Evolutionary conservation across 805 yeast genomes (phyloP).

Genomic region (Isabelozyma rhagii): DNA sequence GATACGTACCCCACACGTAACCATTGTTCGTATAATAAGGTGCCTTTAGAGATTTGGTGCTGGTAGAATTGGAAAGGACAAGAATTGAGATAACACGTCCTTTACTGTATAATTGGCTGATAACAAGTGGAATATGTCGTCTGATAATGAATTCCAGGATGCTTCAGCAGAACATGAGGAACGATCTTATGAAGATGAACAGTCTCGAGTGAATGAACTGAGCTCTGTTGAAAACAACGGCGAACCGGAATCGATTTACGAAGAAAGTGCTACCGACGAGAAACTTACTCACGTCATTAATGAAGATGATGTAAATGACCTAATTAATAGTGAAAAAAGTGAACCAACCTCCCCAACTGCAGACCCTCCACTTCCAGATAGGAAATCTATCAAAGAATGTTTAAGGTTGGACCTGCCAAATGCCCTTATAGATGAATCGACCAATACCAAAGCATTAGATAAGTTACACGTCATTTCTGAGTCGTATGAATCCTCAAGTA

Average conservation of each 20-base stretch:
- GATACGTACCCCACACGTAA: no score
- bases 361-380: constrained; percentile 30
- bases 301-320: not conserved
- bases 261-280: not conserved
- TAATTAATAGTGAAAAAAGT: not conserved
- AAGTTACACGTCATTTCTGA: not conserved
- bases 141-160: not conserved
- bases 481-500: constrained; percentile 15
- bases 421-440: constrained; percentile 5
- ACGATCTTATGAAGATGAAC: not conserved
- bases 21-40: no score
- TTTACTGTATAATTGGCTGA: no score
- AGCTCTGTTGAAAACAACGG: not conserved
- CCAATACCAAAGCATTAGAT: not conserved
- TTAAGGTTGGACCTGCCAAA: constrained; percentile 19
- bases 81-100: no score
- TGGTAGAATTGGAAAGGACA: no score
- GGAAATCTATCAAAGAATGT: constrained; percentile 23
- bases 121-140: not conserved
- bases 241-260: not conserved
- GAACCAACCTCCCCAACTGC: not conserved
- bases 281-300: not conserved
- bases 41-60: no score
- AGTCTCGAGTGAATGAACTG: not conserved
- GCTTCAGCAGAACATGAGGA: not conserved